Evolutionary conservation across 2,329 filamentous ascomycete genomes (phyloP), one percentile per base, ranked within the genome.

Genomic region (Botrytis squamosa): DNA sequence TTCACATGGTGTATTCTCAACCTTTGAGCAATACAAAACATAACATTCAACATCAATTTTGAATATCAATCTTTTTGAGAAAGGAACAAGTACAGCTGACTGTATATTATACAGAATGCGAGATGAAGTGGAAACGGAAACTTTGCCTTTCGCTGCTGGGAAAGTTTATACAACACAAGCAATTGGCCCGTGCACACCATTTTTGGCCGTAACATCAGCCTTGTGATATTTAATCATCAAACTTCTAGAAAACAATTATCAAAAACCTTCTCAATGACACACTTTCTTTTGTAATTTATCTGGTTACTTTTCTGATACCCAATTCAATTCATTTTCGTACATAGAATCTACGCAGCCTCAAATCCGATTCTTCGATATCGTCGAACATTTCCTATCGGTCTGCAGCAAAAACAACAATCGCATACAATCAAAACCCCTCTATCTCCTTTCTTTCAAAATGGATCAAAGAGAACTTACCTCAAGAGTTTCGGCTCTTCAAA

Each of bases 401-500:
- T 67, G 20, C 49, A 68, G 40, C 36, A 55, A 42, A 55, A 67
- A 22, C 36, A 68, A 68, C 36, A 20, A 55, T 68, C 65, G 65
- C 65, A 68, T 68, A 68, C 65, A 55, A 16, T 40, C n/a, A 65
- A 65, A 55, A 44, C 65, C 52, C 75, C 42, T 57, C 69, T 42
- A 60, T 57, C 64, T 38, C 36, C 65, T 72, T 73, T 36, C 70
- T 29, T 55, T 38, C 72, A 74, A 70, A 22, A 81, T 81, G 78
- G 79, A 81, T 71, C 76, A 78, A 72, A 77, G 77, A 65, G 79
- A 81, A 72, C 75, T 81, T 36, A 77, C 78, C 22, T 74, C 76
- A n/a, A 76, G 75, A 46, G 73, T 82, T 55, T 78, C 79, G 84
- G 90, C 91, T 81, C 88, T 98, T 80, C 89, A 88, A 79, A 97